Percentiles rank a stretch among this genome's conserved stretches.
Conservation (phyloP, 164 flowering plant genomes). For the Brasenia schreberi region DNA sequence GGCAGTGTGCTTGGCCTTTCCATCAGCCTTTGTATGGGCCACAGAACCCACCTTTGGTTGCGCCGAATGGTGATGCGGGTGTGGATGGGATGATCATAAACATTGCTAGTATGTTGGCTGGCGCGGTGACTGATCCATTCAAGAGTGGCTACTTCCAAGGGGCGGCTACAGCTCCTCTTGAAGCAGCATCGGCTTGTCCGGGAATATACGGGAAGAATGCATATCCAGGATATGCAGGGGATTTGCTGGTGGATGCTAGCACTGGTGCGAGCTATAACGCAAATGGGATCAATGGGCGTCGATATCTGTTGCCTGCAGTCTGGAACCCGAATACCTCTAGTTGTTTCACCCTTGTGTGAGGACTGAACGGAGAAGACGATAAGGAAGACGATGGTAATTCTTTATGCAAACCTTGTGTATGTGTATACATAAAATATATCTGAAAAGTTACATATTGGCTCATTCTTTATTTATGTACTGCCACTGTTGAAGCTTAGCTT, state of each 20-base stretch:
- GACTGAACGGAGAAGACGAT: background rate
- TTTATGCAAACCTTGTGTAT: too few species aligned
- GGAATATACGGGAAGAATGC: too few species aligned
- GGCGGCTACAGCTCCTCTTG: constrained; percentile 12
- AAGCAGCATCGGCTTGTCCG: background rate
- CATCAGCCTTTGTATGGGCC: constrained; percentile 12
- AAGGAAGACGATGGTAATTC: too few species aligned
- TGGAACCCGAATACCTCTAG: constrained; percentile 11
- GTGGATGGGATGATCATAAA: too few species aligned
- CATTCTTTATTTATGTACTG: too few species aligned
- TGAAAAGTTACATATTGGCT: too few species aligned
- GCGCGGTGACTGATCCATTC: constrained; percentile 9
- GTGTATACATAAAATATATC: too few species aligned
- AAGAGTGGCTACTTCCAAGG: constrained; percentile 11
- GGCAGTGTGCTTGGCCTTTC: constrained; percentile 10
- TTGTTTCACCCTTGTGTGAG: constrained; percentile 8
- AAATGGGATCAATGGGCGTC: constrained; percentile 9
- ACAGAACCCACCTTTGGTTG: constrained; percentile 4
- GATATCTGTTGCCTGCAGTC: constrained; percentile 10
- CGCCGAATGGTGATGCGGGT: too few species aligned
- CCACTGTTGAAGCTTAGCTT: too few species aligned
- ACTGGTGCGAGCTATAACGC: constrained; percentile 15
- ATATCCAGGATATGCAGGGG: too few species aligned
- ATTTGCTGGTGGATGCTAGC: constrained; percentile 4
- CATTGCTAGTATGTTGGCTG: background rate